Evolutionary conservation across 2,329 filamentous ascomycete species (phyloP), one percentile per base, ranked within the genome.

Genomic region (Cladobotryum mycophilum): DNA sequence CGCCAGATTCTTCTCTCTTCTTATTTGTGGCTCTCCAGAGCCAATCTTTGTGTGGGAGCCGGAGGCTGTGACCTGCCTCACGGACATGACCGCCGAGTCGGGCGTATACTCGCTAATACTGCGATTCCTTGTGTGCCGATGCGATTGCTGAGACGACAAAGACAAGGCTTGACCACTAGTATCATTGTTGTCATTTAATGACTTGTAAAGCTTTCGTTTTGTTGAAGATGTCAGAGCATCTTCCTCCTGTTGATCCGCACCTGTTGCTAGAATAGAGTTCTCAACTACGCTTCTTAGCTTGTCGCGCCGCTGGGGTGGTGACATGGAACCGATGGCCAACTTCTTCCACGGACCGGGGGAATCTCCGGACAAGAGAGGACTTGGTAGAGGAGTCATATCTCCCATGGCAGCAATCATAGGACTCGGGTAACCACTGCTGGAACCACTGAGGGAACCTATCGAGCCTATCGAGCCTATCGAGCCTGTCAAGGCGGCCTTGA

Each of bases 31-130:
- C 61, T 70, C 70, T 55, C 59, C 50, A 22, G 54, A 44, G 17
- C 67, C 71, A 47, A 60, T 68, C 60, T 61, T 76, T 57, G 65
- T 63, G 52, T 80, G 80, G 2, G 82, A 74, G 1, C 82, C 82
- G 5, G 85, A 86, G 14, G 93, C 82, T 0, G 86, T 88, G 49
- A 88, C 78, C 55, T 89, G 84, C 41, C 89, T 81, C 61, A 82
- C 87, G 1, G 85, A 77, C 45, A 86, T 78, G 41, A 82, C 76
- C 56, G 85, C 73, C 5, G 80, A 72, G 48, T 93, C 87, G 2
- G 90, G 89, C 0, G 83, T 78, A 67, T 95, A 96, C 57, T 96
- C 91, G 71, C 90, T 96, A 22, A 93, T 73, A 67, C 91, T 96
- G 60, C 91, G 80, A 65, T 93, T 90, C 53, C 88, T 80, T 12